Base-by-base conservation (phyloP, 306 rosid species). In the Quercus gilva region DNA sequence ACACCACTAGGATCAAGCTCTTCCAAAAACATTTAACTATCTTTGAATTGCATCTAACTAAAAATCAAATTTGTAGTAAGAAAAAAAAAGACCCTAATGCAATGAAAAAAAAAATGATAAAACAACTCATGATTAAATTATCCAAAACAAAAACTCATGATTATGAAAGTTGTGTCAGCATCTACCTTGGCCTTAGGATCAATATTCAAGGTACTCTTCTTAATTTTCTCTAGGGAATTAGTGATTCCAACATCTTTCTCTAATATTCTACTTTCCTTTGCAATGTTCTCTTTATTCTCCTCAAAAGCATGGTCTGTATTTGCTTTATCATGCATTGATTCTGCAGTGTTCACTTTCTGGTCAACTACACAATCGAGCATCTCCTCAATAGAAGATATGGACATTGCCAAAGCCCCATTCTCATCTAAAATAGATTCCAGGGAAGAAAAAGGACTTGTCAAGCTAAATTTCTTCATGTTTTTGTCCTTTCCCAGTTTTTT, bases 361-460 rank as follows among this genome's bases (percentile, higher is more conserved):
- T 85, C 35, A 35, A 89, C 80, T 64, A 88, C 52, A n/a, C 52
- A 68, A 35, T 68, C 72, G 4, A 63, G 18, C 18, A 6, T 14
- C 35, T 63, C 43, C 69, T 26, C 69, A 63, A 15, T 35, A 19
- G 52, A 35, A 35, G 52, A 68, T 20, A 35, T 35, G 28, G 72
- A 17, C 72, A 83, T 74, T 87, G 79, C 76, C 86, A 79, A 65
- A 73, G 60, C 56, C 81, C 74, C 92, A 74, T 73, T 87, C 52
- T 82, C 96, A 55, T 87, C 91, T 80, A 92, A 89, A 91, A 91
- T 82, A 55, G 90, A 94, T 72, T 94, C 97, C 81, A 94, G 85
- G 80, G 92, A 97, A 63, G 99, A 91, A 85, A 90, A 89, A 61
- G 85, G 80, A 78, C 67, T 84, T 28, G 85, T 81, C 91, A 92